Conservation (phyloP, 2,329 filamentous ascomycete species). For the Cladosporium sp. region DNA sequence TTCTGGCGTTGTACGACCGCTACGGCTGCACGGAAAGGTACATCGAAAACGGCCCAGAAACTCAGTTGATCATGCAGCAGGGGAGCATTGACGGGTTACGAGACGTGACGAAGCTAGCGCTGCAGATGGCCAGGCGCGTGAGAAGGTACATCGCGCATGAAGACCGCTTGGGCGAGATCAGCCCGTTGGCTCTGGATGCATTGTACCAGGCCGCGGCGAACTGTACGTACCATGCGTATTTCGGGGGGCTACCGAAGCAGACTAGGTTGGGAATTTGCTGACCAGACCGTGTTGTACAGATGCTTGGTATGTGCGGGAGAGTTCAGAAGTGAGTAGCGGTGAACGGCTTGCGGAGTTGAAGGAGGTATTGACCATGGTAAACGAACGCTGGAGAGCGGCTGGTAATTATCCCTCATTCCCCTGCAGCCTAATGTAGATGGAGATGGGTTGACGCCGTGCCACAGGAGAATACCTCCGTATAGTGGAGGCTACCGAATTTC, state of each 20-base stretch:
- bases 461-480: slow-evolving; percentile 21
- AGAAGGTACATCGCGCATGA: slow-evolving; percentile 4
- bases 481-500: slow-evolving; percentile 22
- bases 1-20: slow-evolving; percentile 31
- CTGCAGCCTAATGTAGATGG: too few species aligned
- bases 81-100: slow-evolving; percentile 26
- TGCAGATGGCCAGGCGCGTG: slow-evolving; percentile 19
- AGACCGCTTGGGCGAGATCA: slow-evolving; percentile 7
- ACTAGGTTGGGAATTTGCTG: not conserved
- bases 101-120: slow-evolving; percentile 16
- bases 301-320: slow-evolving; percentile 32
- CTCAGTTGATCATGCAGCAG: slow-evolving; percentile 34
- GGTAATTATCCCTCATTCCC: slow-evolving; percentile 19
- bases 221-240: slow-evolving; percentile 18
- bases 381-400: slow-evolving; percentile 24
- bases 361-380: slow-evolving; percentile 21
- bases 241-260: not conserved
- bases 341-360: slow-evolving; percentile 22
- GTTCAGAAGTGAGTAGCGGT: slow-evolving; percentile 21
- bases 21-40: slow-evolving; percentile 31
- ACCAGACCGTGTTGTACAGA: slow-evolving; percentile 12
- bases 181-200: slow-evolving; percentile 28
- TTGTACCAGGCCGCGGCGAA: slow-evolving; percentile 35
- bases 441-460: slow-evolving; percentile 1
- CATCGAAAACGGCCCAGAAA: slow-evolving; percentile 25